Evolutionary conservation across 106 monocot genomes (phyloP).

Genomic region (Acorus gramineus): DNA sequence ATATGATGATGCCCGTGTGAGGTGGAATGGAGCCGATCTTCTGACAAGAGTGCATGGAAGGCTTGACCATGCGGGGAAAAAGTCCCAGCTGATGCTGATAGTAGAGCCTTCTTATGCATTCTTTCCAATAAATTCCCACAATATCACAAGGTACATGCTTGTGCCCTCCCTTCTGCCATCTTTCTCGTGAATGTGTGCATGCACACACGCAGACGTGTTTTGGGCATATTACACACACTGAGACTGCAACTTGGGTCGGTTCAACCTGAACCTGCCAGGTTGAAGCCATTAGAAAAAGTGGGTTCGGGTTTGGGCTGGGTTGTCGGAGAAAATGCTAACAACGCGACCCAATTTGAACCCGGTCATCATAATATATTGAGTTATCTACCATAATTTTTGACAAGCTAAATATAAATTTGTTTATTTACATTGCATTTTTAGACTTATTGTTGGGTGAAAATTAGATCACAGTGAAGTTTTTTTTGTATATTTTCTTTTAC

Average conservation of each 20-base stretch:
- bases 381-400: too few relatives aligned
- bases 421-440: too few relatives aligned
- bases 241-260: not conserved
- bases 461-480: too few relatives aligned
- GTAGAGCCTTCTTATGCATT: constrained; percentile 34
- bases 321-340: too few relatives aligned
- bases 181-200: not conserved
- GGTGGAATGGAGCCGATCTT: constrained; percentile 85
- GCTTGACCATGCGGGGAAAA: constrained; percentile 14
- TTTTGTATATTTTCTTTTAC: too few relatives aligned
- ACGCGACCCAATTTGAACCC: too few relatives aligned
- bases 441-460: too few relatives aligned
- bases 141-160: constrained; percentile 54
- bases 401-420: too few relatives aligned
- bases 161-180: not conserved
- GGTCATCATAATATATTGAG: too few relatives aligned
- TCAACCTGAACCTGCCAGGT: too few relatives aligned
- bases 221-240: not conserved
- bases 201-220: not conserved
- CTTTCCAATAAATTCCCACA: constrained; percentile 65
- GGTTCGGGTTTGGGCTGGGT: too few relatives aligned
- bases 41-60: constrained; percentile 62
- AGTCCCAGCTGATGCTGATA: constrained; percentile 31
- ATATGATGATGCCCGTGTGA: constrained; percentile 66
- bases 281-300: too few relatives aligned